A percentile compares a stretch with the other conserved stretches of the same genome.
These are phyloP conservation scores for Daedalea quercina DNA, from an alignment of 768 basidiomycete genomes.

Conservation along the genomic window DNA sequence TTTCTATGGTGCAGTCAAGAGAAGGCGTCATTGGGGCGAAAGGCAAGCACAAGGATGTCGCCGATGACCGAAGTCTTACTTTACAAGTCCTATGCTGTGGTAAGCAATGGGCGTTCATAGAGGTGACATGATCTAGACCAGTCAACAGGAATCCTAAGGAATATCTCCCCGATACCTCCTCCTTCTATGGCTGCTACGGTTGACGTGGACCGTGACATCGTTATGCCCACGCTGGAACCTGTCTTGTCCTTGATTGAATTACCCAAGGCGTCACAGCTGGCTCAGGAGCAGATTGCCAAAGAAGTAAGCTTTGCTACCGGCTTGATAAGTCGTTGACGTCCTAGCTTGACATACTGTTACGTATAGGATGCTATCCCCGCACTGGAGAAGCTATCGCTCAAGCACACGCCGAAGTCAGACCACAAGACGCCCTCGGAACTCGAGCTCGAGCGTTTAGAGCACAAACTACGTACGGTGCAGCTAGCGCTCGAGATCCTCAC, in stretches of 20 bases:
- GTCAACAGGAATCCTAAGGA: constrained; percentile 61
- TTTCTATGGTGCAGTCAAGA: constrained; percentile 48
- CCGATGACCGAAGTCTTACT: constrained; percentile 42
- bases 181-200: constrained; percentile 52
- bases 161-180: constrained; percentile 71
- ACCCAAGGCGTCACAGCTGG: constrained; percentile 38
- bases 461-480: constrained; percentile 63
- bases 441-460: constrained; percentile 70
- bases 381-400: constrained; percentile 52
- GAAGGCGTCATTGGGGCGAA: constrained; percentile 22
- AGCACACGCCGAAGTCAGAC: constrained; percentile 68
- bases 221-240: constrained; percentile 66
- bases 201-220: constrained; percentile 65
- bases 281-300: constrained; percentile 43
- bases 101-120: constrained; percentile 24
- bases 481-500: constrained; percentile 87
- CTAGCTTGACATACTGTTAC: no score
- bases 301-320: constrained; percentile 33
- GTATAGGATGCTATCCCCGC: constrained; percentile 41
- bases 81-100: constrained; percentile 70
- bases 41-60: constrained; percentile 34
- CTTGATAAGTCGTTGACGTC: neutral
- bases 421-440: constrained; percentile 64
- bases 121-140: neutral
- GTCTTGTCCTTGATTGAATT: constrained; percentile 57